Percentiles rank a stretch among this genome's conserved stretches.
Evolutionary conservation across 768 basidiomycete genomes (phyloP).

Genomic region (Asterophora parasitica): DNA sequence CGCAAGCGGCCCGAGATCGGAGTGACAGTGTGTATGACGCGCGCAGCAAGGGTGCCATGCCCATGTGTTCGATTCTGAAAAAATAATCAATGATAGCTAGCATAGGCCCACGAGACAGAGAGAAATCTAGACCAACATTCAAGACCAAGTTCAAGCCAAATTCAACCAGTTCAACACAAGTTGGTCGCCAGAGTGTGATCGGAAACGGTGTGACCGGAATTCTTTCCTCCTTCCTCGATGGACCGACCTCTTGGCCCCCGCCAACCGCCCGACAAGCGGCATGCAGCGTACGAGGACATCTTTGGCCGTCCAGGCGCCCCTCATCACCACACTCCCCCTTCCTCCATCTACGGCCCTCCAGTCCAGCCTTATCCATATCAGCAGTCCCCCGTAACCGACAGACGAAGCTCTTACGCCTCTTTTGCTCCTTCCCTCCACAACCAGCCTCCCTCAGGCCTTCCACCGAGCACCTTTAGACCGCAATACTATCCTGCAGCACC

Average conservation of each 20-base stretch:
- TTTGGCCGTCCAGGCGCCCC: conserved; percentile 69
- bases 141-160: no score
- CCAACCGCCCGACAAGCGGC: conserved; percentile 65
- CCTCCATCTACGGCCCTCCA: conserved; percentile 23
- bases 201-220: conserved; percentile 9
- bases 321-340: conserved; percentile 46
- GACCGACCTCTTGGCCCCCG: conserved; percentile 53
- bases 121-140: no score
- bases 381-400: conserved; percentile 38
- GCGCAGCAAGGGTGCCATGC: no score
- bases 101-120: no score
- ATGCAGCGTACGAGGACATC: conserved; percentile 82
- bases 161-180: no score
- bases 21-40: no score
- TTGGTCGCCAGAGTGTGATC: neutral
- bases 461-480: conserved; percentile 32
- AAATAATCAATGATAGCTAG: no score
- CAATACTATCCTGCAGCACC: conserved; percentile 32
- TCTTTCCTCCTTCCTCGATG: conserved; percentile 27
- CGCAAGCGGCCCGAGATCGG: no score
- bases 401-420: conserved; percentile 42
- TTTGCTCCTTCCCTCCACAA: conserved; percentile 26
- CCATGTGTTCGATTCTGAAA: no score
- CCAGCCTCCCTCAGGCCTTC: conserved; percentile 18
- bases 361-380: conserved; percentile 29